Percentiles rank a stretch among this genome's conserved stretches.
phyloP scores from a whole-genome alignment of 2,329 filamentous ascomycete species.

The Ramularia endophylla region DNA sequence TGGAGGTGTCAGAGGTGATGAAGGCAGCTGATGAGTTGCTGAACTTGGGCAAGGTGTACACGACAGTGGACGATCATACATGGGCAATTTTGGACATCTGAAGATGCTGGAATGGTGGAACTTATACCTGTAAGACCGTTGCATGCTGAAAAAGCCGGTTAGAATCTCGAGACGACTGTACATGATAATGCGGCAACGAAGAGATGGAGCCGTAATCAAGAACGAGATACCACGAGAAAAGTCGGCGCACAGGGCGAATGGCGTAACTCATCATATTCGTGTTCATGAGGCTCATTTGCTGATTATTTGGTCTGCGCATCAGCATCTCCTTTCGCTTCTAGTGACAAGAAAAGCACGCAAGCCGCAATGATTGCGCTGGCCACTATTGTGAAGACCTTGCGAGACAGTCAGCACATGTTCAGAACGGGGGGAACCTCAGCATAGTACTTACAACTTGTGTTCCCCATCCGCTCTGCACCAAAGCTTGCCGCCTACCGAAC shows the following conservation, averaged over 20 bases:
- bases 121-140: too few species aligned
- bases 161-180: background rate
- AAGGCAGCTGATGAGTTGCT: slow-evolving; percentile 78
- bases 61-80: slow-evolving; percentile 87
- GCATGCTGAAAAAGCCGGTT: background rate
- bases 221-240: too few species aligned
- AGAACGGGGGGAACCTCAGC: background rate
- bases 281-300: too few species aligned
- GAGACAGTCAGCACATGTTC: background rate
- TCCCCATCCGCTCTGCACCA: slow-evolving; percentile 91
- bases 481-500: slow-evolving; percentile 69
- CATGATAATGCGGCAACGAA: too few species aligned
- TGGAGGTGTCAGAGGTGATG: slow-evolving; percentile 65
- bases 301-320: too few species aligned
- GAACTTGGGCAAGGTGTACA: slow-evolving; percentile 69
- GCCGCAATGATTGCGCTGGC: slow-evolving; percentile 59
- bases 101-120: too few species aligned
- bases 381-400: slow-evolving; percentile 56
- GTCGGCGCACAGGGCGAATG: too few species aligned
- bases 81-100: slow-evolving; percentile 76
- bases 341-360: slow-evolving; percentile 56
- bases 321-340: slow-evolving; percentile 25
- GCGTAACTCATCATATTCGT: background rate
- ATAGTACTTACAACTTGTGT: slow-evolving; percentile 65
- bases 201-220: too few species aligned